Conservation (phyloP, 148 eudicot species). For the Dianthus caryophyllus region DNA sequence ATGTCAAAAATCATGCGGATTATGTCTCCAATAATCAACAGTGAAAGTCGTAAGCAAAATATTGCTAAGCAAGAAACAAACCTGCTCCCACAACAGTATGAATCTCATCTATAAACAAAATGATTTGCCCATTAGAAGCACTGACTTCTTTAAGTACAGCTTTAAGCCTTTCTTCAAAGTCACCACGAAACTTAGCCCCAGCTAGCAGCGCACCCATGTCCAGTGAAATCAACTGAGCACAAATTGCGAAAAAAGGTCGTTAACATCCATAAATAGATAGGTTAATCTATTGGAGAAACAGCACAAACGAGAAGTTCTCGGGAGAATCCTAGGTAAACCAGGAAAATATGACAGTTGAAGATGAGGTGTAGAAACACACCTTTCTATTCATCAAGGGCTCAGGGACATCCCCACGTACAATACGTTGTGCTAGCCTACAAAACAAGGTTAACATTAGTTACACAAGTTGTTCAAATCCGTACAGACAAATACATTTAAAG, state of each 20-base stretch:
- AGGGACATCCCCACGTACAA: slow-evolving; percentile 97
- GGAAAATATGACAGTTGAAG: slow-evolving; percentile 8
- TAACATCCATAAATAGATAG: background rate
- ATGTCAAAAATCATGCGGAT: background rate
- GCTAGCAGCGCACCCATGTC: slow-evolving; percentile 98
- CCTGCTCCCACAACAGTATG: slow-evolving; percentile 99
- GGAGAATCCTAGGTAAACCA: background rate
- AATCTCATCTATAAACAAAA: slow-evolving; percentile 90
- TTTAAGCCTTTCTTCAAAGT: slow-evolving; percentile 43
- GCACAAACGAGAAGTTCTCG: background rate
- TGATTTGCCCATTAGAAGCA: slow-evolving; percentile 90
- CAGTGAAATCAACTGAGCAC: slow-evolving; percentile 73
- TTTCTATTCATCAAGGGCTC: slow-evolving; percentile 83
- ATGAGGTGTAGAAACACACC: slow-evolving; percentile 34
- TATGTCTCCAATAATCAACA: background rate
- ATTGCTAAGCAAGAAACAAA: slow-evolving; percentile 28
- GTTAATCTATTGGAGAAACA: background rate
- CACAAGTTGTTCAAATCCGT: background rate
- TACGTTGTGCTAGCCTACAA: slow-evolving; percentile 95
- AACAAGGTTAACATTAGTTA: background rate
- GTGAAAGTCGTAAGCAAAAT: background rate
- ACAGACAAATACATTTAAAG: background rate
- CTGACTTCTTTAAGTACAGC: slow-evolving; percentile 96
- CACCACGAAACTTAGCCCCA: slow-evolving; percentile 30
- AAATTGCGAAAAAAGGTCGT: background rate